Percentiles rank a stretch among this genome's conserved stretches.
These are phyloP conservation scores for Penicillium sp. DNA, from an alignment of 2,329 filamentous ascomycete genomes.

Conservation along the genomic window DNA sequence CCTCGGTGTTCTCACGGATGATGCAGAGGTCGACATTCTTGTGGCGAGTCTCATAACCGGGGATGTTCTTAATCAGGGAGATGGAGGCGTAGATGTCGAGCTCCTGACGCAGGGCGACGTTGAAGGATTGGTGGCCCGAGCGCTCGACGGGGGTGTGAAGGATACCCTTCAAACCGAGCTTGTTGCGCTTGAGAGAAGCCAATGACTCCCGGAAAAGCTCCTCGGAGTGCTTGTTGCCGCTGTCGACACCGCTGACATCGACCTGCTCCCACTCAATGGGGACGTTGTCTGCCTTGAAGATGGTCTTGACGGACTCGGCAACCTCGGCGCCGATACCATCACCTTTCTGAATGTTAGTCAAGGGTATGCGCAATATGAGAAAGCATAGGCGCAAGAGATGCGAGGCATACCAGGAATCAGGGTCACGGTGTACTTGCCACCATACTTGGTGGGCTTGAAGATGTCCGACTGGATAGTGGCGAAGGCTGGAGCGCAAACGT, in stretches of 20 bases:
- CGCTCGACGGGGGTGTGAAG: conserved; percentile 95
- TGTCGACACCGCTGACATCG: conserved; percentile 87
- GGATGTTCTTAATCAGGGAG: conserved; percentile 98
- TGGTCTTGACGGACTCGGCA: conserved; percentile 95
- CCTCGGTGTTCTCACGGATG: conserved; percentile 99
- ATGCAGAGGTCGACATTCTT: conserved; percentile 97
- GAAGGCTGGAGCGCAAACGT: conserved; percentile 49
- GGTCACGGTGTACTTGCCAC: conserved; percentile 98
- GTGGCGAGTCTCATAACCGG: conserved; percentile 96
- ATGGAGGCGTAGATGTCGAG: conserved; percentile 99
- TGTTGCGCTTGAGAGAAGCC: conserved; percentile 94
- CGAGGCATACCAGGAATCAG: conserved; percentile 76
- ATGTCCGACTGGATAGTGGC: conserved; percentile 90
- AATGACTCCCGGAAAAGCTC: conserved; percentile 95
- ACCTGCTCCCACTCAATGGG: conserved; percentile 99
- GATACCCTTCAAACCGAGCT: conserved; percentile 98
- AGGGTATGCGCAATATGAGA: neutral
- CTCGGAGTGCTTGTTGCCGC: conserved; percentile 82
- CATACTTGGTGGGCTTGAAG: conserved; percentile 98
- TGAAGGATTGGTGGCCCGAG: conserved; percentile 98
- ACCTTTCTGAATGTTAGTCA: conserved; percentile 46
- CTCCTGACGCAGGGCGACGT: conserved; percentile 97
- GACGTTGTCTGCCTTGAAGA: conserved; percentile 99
- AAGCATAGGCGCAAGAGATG: neutral
- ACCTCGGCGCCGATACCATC: conserved; percentile 98